These are phyloP conservation scores for Nadsonia fulvescens DNA, from an alignment of 805 yeast genomes.

Conservation along the genomic window DNA sequence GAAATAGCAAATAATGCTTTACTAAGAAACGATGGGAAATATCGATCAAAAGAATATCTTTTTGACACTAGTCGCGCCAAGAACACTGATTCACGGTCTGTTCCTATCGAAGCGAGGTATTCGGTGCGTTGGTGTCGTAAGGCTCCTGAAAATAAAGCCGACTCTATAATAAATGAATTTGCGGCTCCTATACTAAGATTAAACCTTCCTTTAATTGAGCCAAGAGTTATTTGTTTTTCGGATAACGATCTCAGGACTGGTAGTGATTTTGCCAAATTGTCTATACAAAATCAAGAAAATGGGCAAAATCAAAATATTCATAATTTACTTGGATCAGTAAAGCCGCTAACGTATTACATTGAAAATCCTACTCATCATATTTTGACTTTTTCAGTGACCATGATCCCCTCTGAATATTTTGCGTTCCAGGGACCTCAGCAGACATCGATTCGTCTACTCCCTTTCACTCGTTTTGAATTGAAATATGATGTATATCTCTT, in stretches of 20 bases:
- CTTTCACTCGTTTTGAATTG: conserved; percentile 42
- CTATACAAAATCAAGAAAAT: too few relatives aligned
- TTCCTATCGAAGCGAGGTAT: conserved; percentile 14
- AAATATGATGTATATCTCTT: too few relatives aligned
- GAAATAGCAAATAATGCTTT: conserved; percentile 1
- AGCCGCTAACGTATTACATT: conserved; percentile 24
- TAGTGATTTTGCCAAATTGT: conserved; percentile 3
- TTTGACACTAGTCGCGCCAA: conserved; percentile 10
- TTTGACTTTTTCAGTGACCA: conserved; percentile 39
- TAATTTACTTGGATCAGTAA: conserved; percentile 2
- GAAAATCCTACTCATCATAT: conserved; percentile 65
- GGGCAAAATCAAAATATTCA: neutral
- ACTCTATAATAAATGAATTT: conserved; percentile 7
- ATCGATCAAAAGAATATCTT: conserved; percentile 3
- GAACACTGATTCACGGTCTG: conserved; percentile 8
- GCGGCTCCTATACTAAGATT: conserved; percentile 28
- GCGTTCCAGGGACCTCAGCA: conserved; percentile 22
- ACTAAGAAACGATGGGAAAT: conserved; percentile 1
- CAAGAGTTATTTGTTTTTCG: conserved; percentile 34
- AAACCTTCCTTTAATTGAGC: conserved; percentile 46
- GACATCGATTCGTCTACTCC: conserved; percentile 31
- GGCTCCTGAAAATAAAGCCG: conserved; percentile 1
- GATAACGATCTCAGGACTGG: conserved; percentile 1
- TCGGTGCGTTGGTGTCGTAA: conserved; percentile 17
- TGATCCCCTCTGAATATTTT: conserved; percentile 24